Base-by-base conservation (phyloP, 1,284 basidiomycete species). In the Trichosporon asahii region DNA sequence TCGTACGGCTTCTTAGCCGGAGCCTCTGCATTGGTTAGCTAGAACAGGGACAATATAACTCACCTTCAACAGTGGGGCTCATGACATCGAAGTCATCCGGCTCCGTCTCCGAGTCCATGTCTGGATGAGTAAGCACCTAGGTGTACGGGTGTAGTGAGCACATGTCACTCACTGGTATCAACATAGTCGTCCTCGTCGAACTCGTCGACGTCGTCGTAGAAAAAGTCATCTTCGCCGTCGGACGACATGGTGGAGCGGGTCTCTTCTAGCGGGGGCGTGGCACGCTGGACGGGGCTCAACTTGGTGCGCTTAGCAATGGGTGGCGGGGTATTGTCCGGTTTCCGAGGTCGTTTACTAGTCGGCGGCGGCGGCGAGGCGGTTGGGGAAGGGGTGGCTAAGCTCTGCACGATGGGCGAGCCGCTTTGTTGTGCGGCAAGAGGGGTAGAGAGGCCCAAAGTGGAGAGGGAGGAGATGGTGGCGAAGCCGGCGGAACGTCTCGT, bases 1-100 rank as follows among this genome's bases (percentile, higher is more conserved):
- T 84, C 83, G 73, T 84, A 85, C 0, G 81, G 82, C 69, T 83
- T 81, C 74, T 78, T 80, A 64, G 74, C 68, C 0, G 81, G 78
- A 8, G 72, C 73, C 53, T 79, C 78, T 80, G 68, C 12, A 21
- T n/a, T n/a, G 12, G 71, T 72, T 9, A 68, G 67, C 14, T 40
- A 3, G 14, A 9, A 3, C 0, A 15, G 1, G 31, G n/a, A 11
- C 3, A 7, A 18, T 1, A 15, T 11, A 2, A 71, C 82, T 77
- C 68, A 82, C 83, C 80, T 55, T 80, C 81, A 18, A 76, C 70
- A 12, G 73, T 72, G 1, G 82, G 82, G 71, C 80, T 83, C 64
- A 82, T 68, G 6, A 75, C 78, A 72, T 84, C 83, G 65, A 74
- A 81, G 3, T 75, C 75, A 65, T 82, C 81, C 0, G 79, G 80